A percentile compares a stretch with the other conserved stretches of the same genome.
These are phyloP conservation scores for Globisporangium carolinianum DNA, from an alignment of 352 stramenopile species.

Conservation along the genomic window DNA sequence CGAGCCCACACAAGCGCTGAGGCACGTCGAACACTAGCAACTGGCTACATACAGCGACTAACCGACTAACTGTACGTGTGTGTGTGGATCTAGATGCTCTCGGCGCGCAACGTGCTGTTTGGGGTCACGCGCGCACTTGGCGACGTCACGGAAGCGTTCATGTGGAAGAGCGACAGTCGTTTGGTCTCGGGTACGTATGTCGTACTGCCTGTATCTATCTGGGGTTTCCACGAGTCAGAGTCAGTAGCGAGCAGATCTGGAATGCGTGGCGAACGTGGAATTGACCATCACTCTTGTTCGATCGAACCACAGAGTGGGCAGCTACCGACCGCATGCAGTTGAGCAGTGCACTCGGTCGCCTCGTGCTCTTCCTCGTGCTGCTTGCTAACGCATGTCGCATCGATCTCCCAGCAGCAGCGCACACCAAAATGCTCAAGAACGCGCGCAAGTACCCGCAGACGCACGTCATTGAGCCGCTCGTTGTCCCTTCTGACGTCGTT, in stretches of 20 bases:
- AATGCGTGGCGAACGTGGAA: not conserved
- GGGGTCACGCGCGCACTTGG: constrained; percentile 93
- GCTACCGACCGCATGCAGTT: constrained; percentile 83
- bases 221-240: too few species aligned
- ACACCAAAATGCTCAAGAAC: constrained; percentile 92
- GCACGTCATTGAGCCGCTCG: constrained; percentile 1
- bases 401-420: constrained; percentile 81
- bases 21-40: constrained; percentile 24
- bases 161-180: constrained; percentile 90
- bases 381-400: constrained; percentile 87
- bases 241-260: too few species aligned
- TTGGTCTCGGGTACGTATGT: constrained; percentile 21
- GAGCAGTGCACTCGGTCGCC: constrained; percentile 93
- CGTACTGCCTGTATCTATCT: too few species aligned
- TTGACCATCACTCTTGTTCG: not conserved
- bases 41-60: not conserved
- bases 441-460: constrained; percentile 76
- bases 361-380: constrained; percentile 93
- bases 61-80: not conserved
- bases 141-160: constrained; percentile 90
- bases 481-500: not conserved
- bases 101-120: constrained; percentile 90
- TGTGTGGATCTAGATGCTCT: constrained; percentile 24
- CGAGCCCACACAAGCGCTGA: not conserved
- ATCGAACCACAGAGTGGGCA: constrained; percentile 39